Conservation (phyloP, 176 grass and related monocot species). For the Saccharum spontaneum region DNA sequence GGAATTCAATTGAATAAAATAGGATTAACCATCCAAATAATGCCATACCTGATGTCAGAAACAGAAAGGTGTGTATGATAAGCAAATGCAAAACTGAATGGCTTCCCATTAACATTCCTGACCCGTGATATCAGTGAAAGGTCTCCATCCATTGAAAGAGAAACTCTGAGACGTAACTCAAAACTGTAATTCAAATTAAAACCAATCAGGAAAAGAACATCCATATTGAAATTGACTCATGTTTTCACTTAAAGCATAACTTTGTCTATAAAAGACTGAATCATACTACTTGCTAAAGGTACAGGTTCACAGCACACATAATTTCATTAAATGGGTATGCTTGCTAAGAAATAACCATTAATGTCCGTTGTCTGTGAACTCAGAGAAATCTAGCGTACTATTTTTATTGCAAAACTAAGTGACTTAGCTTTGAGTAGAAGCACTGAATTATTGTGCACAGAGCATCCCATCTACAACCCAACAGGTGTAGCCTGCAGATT, state of each 20-base stretch:
- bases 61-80: constrained; percentile 90
- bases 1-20: not conserved
- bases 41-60: constrained; percentile 88
- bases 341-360: not conserved
- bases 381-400: not conserved
- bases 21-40: not conserved
- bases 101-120: constrained; percentile 80
- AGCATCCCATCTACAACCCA: constrained; percentile 9
- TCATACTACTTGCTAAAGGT: not conserved
- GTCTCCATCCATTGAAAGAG: constrained; percentile 73
- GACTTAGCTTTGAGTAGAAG: not conserved
- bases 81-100: constrained; percentile 92
- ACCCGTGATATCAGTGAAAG: constrained; percentile 74
- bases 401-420: not conserved
- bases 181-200: constrained; percentile 54
- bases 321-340: not conserved
- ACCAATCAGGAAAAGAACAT: not conserved
- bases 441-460: constrained; percentile 25
- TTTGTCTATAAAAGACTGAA: not conserved
- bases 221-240: not conserved
- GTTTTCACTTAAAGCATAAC: not conserved
- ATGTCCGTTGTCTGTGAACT: not conserved
- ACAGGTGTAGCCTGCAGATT: constrained; percentile 26
- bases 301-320: not conserved
- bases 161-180: constrained; percentile 84